Percentiles rank a stretch among this genome's conserved stretches.
These are phyloP conservation scores for Rhexocercosporidium sp. DNA, from an alignment of 2,329 filamentous ascomycete species.

Conservation along the genomic window DNA sequence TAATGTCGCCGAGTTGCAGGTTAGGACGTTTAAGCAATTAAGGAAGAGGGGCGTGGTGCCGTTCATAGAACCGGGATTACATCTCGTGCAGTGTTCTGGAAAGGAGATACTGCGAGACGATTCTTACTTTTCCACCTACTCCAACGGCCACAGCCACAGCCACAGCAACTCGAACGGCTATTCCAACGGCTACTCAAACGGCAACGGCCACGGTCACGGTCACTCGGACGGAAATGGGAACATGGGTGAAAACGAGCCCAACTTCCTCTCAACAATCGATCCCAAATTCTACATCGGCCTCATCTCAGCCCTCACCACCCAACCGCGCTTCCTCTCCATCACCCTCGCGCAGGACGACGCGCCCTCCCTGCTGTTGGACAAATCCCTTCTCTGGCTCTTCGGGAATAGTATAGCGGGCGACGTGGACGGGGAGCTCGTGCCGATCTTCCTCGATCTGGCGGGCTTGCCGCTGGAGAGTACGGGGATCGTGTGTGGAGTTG, in stretches of 20 bases:
- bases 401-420: slow-evolving; percentile 78
- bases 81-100: slow-evolving; percentile 83
- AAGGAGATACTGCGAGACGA: slow-evolving; percentile 43
- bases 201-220: neutral
- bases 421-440: slow-evolving; percentile 74
- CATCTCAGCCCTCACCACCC: slow-evolving; percentile 63
- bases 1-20: slow-evolving; percentile 78
- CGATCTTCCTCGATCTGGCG: slow-evolving; percentile 86
- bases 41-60: slow-evolving; percentile 77
- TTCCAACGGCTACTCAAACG: neutral
- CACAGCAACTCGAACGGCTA: neutral
- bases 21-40: slow-evolving; percentile 83
- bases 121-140: slow-evolving; percentile 41
- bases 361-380: slow-evolving; percentile 75
- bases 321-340: slow-evolving; percentile 74
- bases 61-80: slow-evolving; percentile 69
- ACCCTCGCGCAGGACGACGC: slow-evolving; percentile 76
- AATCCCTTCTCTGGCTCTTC: slow-evolving; percentile 67
- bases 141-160: slow-evolving; percentile 42
- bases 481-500: slow-evolving; percentile 93
- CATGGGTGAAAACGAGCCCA: neutral
- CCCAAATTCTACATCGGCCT: slow-evolving; percentile 67
- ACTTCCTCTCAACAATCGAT: slow-evolving; percentile 65
- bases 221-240: neutral
- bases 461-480: slow-evolving; percentile 85